phyloP scores from a whole-genome alignment of 2,329 filamentous ascomycete species.

The Graphilbum fragrans region DNA sequence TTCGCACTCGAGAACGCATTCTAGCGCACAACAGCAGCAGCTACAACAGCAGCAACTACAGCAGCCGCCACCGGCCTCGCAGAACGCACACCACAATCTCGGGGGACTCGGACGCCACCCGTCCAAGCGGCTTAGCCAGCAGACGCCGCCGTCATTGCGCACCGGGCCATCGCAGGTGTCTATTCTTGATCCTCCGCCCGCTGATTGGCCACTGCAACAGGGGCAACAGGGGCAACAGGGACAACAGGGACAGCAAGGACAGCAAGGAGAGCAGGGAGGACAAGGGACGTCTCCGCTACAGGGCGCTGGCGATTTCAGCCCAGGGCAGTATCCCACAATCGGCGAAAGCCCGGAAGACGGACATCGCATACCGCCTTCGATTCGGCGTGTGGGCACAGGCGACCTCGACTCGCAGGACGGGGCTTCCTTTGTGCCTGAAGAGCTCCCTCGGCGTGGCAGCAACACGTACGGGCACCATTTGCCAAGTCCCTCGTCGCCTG shows the following conservation, averaged over 20 bases:
- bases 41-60: slow-evolving; percentile 10
- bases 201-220: slow-evolving; percentile 19
- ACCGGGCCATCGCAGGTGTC: slow-evolving; percentile 27
- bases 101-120: slow-evolving; percentile 37
- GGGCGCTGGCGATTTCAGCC: slow-evolving; percentile 23
- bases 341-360: not conserved
- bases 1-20: too few relatives aligned
- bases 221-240: slow-evolving; percentile 5
- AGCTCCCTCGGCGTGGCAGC: slow-evolving; percentile 26
- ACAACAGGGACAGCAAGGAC: slow-evolving; percentile 9
- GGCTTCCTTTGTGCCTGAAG: slow-evolving; percentile 31
- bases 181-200: slow-evolving; percentile 18
- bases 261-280: too few relatives aligned
- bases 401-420: slow-evolving; percentile 22
- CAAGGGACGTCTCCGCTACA: slow-evolving; percentile 34
- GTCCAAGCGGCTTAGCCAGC: slow-evolving; percentile 45
- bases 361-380: slow-evolving; percentile 27
- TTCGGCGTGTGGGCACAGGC: slow-evolving; percentile 33
- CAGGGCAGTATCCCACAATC: slow-evolving; percentile 12
- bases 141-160: slow-evolving; percentile 24
- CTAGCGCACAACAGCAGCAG: slow-evolving; percentile 12
- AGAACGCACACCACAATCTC: slow-evolving; percentile 34
- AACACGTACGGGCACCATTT: slow-evolving; percentile 18
- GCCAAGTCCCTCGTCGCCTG: slow-evolving; percentile 25
- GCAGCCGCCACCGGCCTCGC: slow-evolving; percentile 9